Base-by-base conservation (phyloP, 177 flowering plant species). In the Telopea speciosissima region DNA sequence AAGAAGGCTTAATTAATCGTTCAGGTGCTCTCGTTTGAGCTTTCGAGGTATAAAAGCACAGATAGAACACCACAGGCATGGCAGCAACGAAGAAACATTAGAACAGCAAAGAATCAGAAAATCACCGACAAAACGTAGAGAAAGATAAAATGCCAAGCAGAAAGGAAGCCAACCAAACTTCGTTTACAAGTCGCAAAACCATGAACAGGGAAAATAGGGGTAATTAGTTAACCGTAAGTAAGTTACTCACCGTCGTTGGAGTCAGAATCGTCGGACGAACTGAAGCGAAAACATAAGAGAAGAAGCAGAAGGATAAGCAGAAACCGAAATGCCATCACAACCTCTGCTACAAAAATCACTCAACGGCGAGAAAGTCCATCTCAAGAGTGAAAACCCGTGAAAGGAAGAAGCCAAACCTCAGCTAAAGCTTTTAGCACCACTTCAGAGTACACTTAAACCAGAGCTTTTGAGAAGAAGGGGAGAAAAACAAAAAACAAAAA, bases 221-320 rank as follows among this genome's bases (percentile, higher is more conserved):
- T n/a, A n/a, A n/a, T n/a, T n/a, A n/a, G n/a, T n/a, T n/a, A n/a
- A n/a, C n/a, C n/a, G n/a, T n/a, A n/a, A n/a, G n/a, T n/a, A 44
- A 44, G 19, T 54, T 1, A 72, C 90, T 76, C 67, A 91, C 97
- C 92, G 64, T 88, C 90, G 24, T 88, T 86, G 0, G 89, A 85
- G 31, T 62, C 80, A 36, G 31, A 28, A 28, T 28, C 31, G 31
- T 28, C 31, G 31, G 78, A 81, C 14, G 77, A 71, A 62, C 68
- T 75, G 66, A 84, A 82, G 73, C 78, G 24, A 58, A 82, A 69
- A 65, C 70, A 78, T 8, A 71, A 45, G 14, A 84, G 73, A 54
- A 84, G 68, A 21, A 73, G 67, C 72, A 82, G 73, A 65, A 86
- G 70, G 61, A 54, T 10, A 25, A 72, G 45, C 52, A 70, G 9